Evolutionary conservation across 2,329 filamentous ascomycete species (phyloP).

Genomic region (Beauveria varroae): DNA sequence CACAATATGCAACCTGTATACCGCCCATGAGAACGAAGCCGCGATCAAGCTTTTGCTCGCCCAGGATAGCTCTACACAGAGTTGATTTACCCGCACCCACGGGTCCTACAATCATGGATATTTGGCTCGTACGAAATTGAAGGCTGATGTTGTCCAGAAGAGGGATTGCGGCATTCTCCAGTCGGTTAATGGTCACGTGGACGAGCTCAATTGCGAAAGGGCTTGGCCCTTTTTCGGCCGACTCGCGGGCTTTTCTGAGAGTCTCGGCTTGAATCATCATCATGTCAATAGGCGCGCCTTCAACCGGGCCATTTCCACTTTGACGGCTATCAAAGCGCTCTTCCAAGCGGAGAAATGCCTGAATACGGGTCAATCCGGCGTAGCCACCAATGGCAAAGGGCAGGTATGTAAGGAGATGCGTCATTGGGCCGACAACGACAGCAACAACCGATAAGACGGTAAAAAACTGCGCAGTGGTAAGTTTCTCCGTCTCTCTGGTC

Average conservation of each 20-base stretch:
- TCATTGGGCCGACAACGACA: slow-evolving; percentile 3
- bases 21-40: slow-evolving; percentile 13
- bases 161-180: not conserved
- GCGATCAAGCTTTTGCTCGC: slow-evolving; percentile 13
- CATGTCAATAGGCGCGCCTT: slow-evolving; percentile 6
- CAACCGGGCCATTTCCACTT: not conserved
- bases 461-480: slow-evolving; percentile 4
- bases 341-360: slow-evolving; percentile 5
- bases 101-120: slow-evolving; percentile 21
- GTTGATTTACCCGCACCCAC: slow-evolving; percentile 17
- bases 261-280: slow-evolving; percentile 1
- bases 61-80: slow-evolving; percentile 16
- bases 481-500: not conserved
- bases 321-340: slow-evolving; percentile 3
- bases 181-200: not conserved
- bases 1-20: slow-evolving; percentile 12
- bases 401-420: slow-evolving; percentile 2
- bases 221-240: slow-evolving; percentile 5
- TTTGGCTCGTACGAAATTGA: slow-evolving; percentile 16
- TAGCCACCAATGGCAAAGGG: slow-evolving; percentile 5
- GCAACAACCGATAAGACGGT: slow-evolving; percentile 4
- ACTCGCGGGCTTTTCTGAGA: not conserved
- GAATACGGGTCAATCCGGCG: slow-evolving; percentile 6
- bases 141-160: slow-evolving; percentile 6
- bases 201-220: slow-evolving; percentile 8